Percentiles rank a stretch among this genome's conserved stretches.
Evolutionary conservation across 352 stramenopile genomes (phyloP).

Genomic region (Globisporangium abappressorium): DNA sequence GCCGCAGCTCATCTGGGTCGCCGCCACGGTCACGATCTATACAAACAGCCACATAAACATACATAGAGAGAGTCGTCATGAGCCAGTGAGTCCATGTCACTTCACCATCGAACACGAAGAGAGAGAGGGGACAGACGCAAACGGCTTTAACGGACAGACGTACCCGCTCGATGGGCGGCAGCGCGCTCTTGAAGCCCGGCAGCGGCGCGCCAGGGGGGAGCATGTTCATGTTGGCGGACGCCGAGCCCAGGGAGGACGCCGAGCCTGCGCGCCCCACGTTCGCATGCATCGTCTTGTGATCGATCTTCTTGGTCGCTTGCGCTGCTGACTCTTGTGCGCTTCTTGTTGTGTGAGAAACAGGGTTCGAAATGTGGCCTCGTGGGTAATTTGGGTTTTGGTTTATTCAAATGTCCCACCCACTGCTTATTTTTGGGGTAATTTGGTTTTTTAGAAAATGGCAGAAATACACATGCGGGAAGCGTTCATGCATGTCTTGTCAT

Average conservation of each 20-base stretch:
- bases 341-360: background rate
- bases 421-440: too few relatives aligned
- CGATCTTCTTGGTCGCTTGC: background rate
- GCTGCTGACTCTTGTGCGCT: background rate
- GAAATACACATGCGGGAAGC: too few relatives aligned
- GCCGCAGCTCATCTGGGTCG: conserved; percentile 86
- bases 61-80: background rate
- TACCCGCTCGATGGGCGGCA: conserved; percentile 54
- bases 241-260: conserved; percentile 28
- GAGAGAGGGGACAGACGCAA: background rate
- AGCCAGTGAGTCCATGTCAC: background rate
- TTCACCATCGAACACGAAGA: background rate
- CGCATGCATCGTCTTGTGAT: conserved; percentile 24
- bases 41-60: background rate
- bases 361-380: too few relatives aligned
- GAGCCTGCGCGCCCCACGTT: conserved; percentile 27
- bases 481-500: too few relatives aligned
- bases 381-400: too few relatives aligned
- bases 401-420: too few relatives aligned
- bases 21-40: conserved; percentile 82
- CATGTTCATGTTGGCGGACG: conserved; percentile 21
- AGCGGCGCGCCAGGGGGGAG: conserved; percentile 18
- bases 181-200: conserved; percentile 42
- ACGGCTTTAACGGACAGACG: background rate
- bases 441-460: too few relatives aligned